These are phyloP conservation scores for Tricholoma hemisulphureum DNA, from an alignment of 768 basidiomycete genomes.

Conservation along the genomic window DNA sequence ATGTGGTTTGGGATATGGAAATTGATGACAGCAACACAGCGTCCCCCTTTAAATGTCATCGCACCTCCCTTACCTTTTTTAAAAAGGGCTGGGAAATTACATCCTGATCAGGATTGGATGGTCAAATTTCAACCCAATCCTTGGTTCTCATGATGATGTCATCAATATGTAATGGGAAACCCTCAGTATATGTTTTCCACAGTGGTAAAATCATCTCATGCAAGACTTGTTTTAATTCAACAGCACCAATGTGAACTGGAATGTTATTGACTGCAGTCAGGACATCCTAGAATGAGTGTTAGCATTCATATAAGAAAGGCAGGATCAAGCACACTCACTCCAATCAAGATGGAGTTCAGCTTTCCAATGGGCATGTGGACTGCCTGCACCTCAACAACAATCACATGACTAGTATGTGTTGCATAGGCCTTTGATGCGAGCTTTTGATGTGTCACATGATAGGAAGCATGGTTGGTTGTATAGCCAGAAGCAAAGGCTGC, in stretches of 20 bases:
- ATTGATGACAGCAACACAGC: neutral
- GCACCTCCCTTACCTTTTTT: constrained; percentile 1
- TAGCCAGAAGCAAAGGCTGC: no score
- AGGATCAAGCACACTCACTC: neutral
- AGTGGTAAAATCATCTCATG: constrained; percentile 13
- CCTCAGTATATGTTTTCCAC: constrained; percentile 13
- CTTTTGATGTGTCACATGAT: no score
- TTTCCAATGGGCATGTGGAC: neutral
- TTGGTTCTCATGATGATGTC: constrained; percentile 6
- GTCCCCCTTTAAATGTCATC: constrained; percentile 4
- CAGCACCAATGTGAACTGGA: constrained; percentile 23
- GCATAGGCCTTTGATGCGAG: no score
- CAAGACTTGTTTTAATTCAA: constrained; percentile 14
- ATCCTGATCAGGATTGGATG: constrained; percentile 3
- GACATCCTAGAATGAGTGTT: constrained; percentile 12
- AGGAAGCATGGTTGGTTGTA: no score
- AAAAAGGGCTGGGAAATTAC: constrained; percentile 4
- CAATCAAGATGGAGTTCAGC: neutral
- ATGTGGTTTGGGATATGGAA: constrained; percentile 10
- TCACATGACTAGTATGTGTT: neutral
- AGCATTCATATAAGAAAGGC: neutral
- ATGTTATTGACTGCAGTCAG: constrained; percentile 21
- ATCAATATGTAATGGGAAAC: neutral
- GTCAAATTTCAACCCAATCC: constrained; percentile 1
- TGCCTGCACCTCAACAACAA: neutral